Evolutionary conservation across 2,329 filamentous ascomycete genomes (phyloP).

Genomic region (Alternaria postmessia): DNA sequence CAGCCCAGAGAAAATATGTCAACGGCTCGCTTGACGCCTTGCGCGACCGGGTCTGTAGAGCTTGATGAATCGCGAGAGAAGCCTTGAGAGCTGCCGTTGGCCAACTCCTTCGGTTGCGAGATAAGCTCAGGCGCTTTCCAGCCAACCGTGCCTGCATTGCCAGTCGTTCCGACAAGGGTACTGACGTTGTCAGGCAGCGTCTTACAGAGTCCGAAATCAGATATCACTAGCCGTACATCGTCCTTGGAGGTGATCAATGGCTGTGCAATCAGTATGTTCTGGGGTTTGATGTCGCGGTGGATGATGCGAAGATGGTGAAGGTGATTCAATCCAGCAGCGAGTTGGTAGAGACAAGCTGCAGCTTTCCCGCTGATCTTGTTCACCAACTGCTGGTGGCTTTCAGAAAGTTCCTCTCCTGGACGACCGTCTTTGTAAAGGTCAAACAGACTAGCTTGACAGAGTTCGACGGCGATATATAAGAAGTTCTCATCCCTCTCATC

Average conservation of each 20-base stretch:
- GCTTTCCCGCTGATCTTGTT: constrained; percentile 77
- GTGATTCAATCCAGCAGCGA: constrained; percentile 87
- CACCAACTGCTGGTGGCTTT: constrained; percentile 72
- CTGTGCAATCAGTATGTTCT: constrained; percentile 88
- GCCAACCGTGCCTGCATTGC: constrained; percentile 91
- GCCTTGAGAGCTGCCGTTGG: constrained; percentile 53
- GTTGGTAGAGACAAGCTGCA: constrained; percentile 83
- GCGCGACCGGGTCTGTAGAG: constrained; percentile 56
- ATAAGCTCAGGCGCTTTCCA: constrained; percentile 97
- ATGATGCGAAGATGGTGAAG: constrained; percentile 93
- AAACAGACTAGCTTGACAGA: constrained; percentile 91
- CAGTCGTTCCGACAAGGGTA: constrained; percentile 92
- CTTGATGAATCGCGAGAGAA: constrained; percentile 53
- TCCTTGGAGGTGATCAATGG: constrained; percentile 73
- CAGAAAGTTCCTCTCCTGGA: constrained; percentile 59
- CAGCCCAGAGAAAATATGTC: constrained; percentile 97
- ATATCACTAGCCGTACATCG: constrained; percentile 86
- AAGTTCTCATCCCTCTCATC: constrained; percentile 90
- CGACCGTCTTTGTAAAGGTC: constrained; percentile 80
- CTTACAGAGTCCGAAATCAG: constrained; percentile 97
- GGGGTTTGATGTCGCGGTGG: constrained; percentile 95
- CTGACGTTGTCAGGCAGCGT: constrained; percentile 94
- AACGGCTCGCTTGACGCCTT: constrained; percentile 91
- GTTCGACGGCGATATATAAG: constrained; percentile 93
- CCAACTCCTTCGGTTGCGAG: constrained; percentile 61